Evolutionary conservation across 768 basidiomycete species (phyloP).

Genomic region (Phaeolepiota aurea): DNA sequence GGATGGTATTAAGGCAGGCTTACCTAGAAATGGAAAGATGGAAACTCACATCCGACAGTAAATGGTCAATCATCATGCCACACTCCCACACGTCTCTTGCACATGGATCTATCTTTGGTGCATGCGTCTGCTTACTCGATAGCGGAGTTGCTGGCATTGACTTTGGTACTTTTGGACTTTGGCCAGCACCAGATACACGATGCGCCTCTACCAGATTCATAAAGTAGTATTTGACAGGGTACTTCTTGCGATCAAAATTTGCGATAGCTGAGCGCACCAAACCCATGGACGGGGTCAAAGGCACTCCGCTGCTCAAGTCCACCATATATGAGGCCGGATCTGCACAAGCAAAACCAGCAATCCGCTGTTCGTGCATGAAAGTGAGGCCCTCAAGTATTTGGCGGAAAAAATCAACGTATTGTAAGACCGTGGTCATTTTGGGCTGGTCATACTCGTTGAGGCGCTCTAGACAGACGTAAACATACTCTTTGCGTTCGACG

Average conservation of each 20-base stretch:
- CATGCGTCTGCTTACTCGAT: not conserved
- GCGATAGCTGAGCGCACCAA: constrained; percentile 1
- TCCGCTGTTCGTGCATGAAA: constrained; percentile 38
- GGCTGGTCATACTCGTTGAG: constrained; percentile 36
- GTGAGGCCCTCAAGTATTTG: constrained; percentile 43
- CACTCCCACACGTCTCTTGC: constrained; percentile 36
- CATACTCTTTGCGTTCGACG: constrained; percentile 30
- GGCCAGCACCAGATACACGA: constrained; percentile 9
- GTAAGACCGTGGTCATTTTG: constrained; percentile 33
- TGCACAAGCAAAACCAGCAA: constrained; percentile 27
- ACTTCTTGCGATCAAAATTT: constrained; percentile 24
- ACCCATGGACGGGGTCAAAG: constrained; percentile 9
- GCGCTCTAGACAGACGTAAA: constrained; percentile 36
- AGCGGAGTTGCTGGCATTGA: constrained; percentile 9
- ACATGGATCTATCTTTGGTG: too few species aligned
- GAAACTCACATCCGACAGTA: constrained; percentile 25
- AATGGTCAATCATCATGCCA: constrained; percentile 26
- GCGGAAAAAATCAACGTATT: constrained; percentile 43
- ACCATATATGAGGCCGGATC: constrained; percentile 31
- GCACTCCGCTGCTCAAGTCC: constrained; percentile 26
- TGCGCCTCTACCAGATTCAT: constrained; percentile 17
- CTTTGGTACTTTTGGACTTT: constrained; percentile 6
- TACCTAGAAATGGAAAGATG: not conserved
- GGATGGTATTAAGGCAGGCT: not conserved
- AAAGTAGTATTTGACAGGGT: constrained; percentile 32